phyloP scores from a whole-genome alignment of 306 rosid species.

The Luffa acutangula region DNA sequence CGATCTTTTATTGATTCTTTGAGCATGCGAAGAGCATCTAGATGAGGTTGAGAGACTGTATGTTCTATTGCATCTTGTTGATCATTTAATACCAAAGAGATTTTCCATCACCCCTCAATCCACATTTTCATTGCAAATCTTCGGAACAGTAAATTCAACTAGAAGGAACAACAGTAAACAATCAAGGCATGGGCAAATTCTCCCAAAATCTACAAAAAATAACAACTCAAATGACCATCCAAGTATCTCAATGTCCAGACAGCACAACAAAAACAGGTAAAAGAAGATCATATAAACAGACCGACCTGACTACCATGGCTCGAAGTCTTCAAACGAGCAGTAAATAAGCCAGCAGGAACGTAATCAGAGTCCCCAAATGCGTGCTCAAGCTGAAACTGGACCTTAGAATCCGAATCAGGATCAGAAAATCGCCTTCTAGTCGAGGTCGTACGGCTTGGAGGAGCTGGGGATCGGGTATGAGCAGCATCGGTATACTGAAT shows the following conservation, averaged over 20 bases:
- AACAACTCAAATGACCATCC: background rate
- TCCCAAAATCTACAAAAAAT: background rate
- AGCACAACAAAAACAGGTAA: background rate
- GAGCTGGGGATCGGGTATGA: constrained; percentile 18
- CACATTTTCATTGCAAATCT: background rate
- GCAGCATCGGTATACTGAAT: constrained; percentile 24
- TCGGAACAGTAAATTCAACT: background rate
- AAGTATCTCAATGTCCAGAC: background rate
- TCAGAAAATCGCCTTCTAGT: constrained; percentile 62
- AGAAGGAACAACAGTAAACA: background rate
- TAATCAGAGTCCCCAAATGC: constrained; percentile 85
- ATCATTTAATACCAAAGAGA: background rate
- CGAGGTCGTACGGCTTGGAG: constrained; percentile 15
- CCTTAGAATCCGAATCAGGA: constrained; percentile 74
- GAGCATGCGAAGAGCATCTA: background rate
- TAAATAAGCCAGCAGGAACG: constrained; percentile 69
- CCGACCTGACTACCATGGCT: constrained; percentile 82
- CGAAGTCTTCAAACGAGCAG: constrained; percentile 88
- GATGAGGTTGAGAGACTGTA: background rate
- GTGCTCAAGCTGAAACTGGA: constrained; percentile 76
- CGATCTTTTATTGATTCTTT: background rate
- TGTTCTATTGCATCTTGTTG: background rate
- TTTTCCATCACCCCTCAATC: too few relatives aligned
- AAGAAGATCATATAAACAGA: background rate
- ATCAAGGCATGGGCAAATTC: background rate